A percentile compares a stretch with the other conserved stretches of the same genome.
phyloP scores from a whole-genome alignment of 2,329 filamentous ascomycete genomes.

The Ilyonectria robusta region DNA sequence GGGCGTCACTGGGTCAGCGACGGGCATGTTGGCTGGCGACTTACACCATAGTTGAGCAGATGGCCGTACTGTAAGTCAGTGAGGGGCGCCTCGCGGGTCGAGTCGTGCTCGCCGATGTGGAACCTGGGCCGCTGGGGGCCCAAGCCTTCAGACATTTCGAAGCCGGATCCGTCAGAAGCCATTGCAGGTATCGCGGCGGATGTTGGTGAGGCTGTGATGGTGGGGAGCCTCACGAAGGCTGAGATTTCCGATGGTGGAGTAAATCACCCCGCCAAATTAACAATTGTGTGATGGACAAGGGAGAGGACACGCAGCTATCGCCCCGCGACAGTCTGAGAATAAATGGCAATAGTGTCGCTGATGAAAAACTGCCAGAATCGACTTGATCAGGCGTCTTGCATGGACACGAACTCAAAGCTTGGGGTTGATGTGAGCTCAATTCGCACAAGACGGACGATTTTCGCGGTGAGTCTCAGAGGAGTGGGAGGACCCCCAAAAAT shows the following conservation, averaged over 20 bases:
- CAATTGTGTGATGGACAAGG: slow-evolving; percentile 18
- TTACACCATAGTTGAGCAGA: slow-evolving; percentile 78
- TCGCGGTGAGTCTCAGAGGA: slow-evolving; percentile 21
- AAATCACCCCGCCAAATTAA: slow-evolving; percentile 47
- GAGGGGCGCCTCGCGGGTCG: slow-evolving; percentile 71
- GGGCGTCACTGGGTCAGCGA: slow-evolving; percentile 8
- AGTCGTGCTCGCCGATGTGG: slow-evolving; percentile 83
- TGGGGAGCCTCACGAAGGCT: slow-evolving; percentile 29
- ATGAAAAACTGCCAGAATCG: background rate
- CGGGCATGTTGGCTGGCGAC: slow-evolving; percentile 49
- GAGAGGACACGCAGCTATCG: slow-evolving; percentile 11
- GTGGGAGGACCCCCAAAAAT: slow-evolving; percentile 25
- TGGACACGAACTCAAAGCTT: slow-evolving; percentile 8
- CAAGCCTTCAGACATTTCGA: slow-evolving; percentile 46
- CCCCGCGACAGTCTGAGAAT: slow-evolving; percentile 23
- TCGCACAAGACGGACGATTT: slow-evolving; percentile 26
- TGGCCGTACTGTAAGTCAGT: slow-evolving; percentile 75
- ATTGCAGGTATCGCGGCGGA: slow-evolving; percentile 33
- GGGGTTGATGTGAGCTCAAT: slow-evolving; percentile 21
- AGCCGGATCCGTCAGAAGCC: slow-evolving; percentile 41
- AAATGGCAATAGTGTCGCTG: background rate
- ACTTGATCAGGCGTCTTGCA: background rate
- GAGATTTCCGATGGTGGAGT: slow-evolving; percentile 48
- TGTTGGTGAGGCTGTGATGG: slow-evolving; percentile 10
- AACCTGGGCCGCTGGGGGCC: slow-evolving; percentile 62